phyloP scores from a whole-genome alignment of 2,329 filamentous ascomycete species.

The Aspergillus oerlinghausenensis region DNA sequence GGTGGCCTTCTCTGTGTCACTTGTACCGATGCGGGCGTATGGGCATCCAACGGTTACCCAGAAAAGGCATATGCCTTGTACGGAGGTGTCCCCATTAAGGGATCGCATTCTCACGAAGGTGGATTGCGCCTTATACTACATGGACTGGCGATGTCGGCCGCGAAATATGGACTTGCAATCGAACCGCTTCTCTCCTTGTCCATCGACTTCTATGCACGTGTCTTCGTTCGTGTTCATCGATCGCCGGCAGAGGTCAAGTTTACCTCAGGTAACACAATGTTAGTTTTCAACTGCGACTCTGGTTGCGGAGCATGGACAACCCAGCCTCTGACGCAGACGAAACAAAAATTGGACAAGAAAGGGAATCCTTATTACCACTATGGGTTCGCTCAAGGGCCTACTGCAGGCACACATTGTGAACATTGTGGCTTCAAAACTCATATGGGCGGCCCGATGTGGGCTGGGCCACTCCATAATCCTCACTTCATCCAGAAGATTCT shows the following conservation, averaged over 20 bases:
- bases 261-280: conserved; percentile 83
- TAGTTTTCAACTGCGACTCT: conserved; percentile 83
- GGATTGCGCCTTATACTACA: conserved; percentile 83
- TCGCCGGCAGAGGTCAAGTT: conserved; percentile 87
- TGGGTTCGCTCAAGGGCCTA: conserved; percentile 66
- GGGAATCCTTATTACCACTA: conserved; percentile 73
- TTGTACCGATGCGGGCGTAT: conserved; percentile 93
- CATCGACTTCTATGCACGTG: conserved; percentile 89
- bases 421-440: conserved; percentile 88
- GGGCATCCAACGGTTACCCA: conserved; percentile 87
- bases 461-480: conserved; percentile 77
- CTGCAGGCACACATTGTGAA: conserved; percentile 61
- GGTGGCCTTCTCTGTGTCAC: conserved; percentile 91
- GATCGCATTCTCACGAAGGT: conserved; percentile 79
- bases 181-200: conserved; percentile 89
- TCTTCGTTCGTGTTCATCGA: conserved; percentile 78
- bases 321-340: conserved; percentile 71
- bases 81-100: conserved; percentile 82
- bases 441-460: conserved; percentile 91
- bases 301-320: conserved; percentile 91
- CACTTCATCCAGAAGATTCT: conserved; percentile 78
- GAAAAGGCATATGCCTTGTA: conserved; percentile 96
- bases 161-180: conserved; percentile 79
- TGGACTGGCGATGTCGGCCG: conserved; percentile 72
- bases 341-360: conserved; percentile 63